Conservation (phyloP, 176 grass and related monocot genomes). For the Calamus simplicifolius region DNA sequence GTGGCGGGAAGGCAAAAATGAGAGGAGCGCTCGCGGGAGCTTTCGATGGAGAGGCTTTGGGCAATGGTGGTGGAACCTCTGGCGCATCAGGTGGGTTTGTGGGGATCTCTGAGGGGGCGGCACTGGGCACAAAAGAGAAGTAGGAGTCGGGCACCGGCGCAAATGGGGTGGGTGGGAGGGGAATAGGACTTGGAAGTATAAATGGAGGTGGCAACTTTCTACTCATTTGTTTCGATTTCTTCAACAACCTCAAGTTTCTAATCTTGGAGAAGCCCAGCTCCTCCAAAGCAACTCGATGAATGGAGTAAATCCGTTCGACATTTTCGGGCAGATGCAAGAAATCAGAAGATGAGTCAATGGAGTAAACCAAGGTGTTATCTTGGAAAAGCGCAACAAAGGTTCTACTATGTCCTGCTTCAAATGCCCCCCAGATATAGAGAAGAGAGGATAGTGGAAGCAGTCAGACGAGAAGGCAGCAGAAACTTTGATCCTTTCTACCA, state of each 20-base stretch:
- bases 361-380: not conserved
- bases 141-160: too few relatives aligned
- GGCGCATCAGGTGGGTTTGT: too few relatives aligned
- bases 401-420: not conserved
- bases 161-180: too few relatives aligned
- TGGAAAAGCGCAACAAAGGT: not conserved
- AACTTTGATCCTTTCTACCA: not conserved
- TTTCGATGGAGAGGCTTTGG: too few relatives aligned
- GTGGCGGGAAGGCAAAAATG: too few relatives aligned
- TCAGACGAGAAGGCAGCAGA: not conserved
- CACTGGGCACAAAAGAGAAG: too few relatives aligned
- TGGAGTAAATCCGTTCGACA: too few relatives aligned
- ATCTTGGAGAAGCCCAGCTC: not conserved
- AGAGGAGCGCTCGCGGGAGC: too few relatives aligned
- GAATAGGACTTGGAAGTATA: not conserved
- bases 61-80: too few relatives aligned
- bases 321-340: too few relatives aligned
- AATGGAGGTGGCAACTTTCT: not conserved
- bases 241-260: not conserved
- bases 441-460: not conserved
- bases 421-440: not conserved
- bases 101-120: too few relatives aligned
- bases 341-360: not conserved
- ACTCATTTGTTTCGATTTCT: not conserved
- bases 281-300: too few relatives aligned